A percentile compares a stretch with the other conserved stretches of the same genome.
Evolutionary conservation across 441 rosid species (phyloP).

Genomic region (Mallotus japonicus): DNA sequence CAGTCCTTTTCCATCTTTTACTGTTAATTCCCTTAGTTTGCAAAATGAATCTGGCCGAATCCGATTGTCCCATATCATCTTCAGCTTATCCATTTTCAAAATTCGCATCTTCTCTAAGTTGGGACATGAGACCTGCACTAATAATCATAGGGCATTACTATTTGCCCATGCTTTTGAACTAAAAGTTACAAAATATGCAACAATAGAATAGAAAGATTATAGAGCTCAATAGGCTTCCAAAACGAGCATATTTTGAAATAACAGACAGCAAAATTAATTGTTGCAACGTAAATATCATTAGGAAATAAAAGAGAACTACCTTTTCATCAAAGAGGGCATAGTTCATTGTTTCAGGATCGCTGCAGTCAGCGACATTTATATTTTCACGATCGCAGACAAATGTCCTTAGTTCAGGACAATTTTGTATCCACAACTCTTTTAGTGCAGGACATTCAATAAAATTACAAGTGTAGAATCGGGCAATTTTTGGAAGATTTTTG

Average conservation of each 20-base stretch:
- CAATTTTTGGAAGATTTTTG: constrained; percentile 16
- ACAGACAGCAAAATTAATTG: too few relatives aligned
- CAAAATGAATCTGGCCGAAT: too few relatives aligned
- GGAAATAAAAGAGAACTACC: not conserved
- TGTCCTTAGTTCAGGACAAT: constrained; percentile 5
- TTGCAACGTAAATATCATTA: too few relatives aligned
- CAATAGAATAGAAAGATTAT: too few relatives aligned
- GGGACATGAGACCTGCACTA: constrained; percentile 21
- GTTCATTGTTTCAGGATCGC: not conserved
- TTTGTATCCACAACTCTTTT: not conserved
- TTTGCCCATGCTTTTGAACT: too few relatives aligned
- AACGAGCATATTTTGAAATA: too few relatives aligned
- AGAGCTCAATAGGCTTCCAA: too few relatives aligned
- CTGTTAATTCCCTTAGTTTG: too few relatives aligned
- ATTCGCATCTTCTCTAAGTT: constrained; percentile 2
- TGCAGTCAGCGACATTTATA: not conserved
- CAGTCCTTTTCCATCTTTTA: too few relatives aligned
- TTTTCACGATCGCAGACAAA: not conserved
- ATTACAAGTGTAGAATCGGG: constrained; percentile 15
- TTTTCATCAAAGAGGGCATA: constrained; percentile 23
- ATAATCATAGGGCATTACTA: too few relatives aligned
- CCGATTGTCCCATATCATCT: not conserved
- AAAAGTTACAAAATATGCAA: too few relatives aligned
- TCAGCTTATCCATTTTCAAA: constrained; percentile 4
- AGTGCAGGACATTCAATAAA: constrained; percentile 7